Evolutionary conservation across 2,329 filamentous ascomycete species (phyloP).

Genomic region (Leptographium procerum): DNA sequence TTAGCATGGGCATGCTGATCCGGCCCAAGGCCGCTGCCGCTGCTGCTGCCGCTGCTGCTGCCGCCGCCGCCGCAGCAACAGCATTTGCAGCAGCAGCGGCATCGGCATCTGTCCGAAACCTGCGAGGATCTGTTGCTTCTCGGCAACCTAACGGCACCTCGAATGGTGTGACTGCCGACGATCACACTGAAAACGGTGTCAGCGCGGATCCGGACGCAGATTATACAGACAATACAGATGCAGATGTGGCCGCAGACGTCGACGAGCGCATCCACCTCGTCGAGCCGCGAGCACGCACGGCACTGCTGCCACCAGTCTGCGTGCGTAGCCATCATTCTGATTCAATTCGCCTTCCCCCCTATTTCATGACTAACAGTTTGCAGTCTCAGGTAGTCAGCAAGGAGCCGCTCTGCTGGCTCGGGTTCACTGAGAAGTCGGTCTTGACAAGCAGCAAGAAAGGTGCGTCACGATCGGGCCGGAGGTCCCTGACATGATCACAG

Average conservation of each 20-base stretch:
- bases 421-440: conserved; percentile 89
- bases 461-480: conserved; percentile 41
- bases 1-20: conserved; percentile 92
- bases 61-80: background rate
- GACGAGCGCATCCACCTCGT: conserved; percentile 62
- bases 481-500: background rate
- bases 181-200: background rate
- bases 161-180: background rate
- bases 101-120: conserved; percentile 12
- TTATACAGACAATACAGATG: conserved; percentile 35
- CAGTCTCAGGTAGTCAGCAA: conserved; percentile 74
- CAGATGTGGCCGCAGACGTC: conserved; percentile 12
- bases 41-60: conserved; percentile 1
- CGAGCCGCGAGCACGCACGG: conserved; percentile 71
- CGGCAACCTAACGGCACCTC: conserved; percentile 13
- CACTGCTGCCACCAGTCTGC: conserved; percentile 83
- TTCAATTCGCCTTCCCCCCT: background rate
- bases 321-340: conserved; percentile 31
- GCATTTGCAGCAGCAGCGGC: background rate
- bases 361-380: background rate
- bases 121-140: background rate
- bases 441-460: conserved; percentile 86
- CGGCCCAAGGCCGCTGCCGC: conserved; percentile 62
- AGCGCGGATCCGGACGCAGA: conserved; percentile 11
- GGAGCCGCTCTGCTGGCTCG: conserved; percentile 80